Evolutionary conservation across 805 yeast species (phyloP), one percentile per base, ranked within the genome.

Genomic region (Spathaspora hagerdaliae): DNA sequence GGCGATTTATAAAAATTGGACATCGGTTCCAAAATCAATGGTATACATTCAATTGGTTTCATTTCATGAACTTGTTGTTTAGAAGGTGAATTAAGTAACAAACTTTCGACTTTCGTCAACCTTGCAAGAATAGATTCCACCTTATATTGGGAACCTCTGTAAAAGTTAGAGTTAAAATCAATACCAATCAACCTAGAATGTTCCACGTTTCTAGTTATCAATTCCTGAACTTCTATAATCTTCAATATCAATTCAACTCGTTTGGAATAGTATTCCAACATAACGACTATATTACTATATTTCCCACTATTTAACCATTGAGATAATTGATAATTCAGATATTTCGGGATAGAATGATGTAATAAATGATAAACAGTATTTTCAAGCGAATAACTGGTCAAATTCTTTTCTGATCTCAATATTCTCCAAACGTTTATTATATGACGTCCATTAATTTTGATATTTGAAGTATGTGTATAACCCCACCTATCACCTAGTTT

Each of bases 81-180:
- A 27, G 87, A 81, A 0, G 99, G 97, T 0, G 97, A 86, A 6
- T 83, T 65, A 45, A 90, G 59, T 36, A 92, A 61, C 43, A 75
- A 80, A 58, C 85, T 85, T 58, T 90, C 96, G 2, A 81, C 71
- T 54, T 89, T 88, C 26, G 94, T 78, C 14, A 94, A 64, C 44
- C 99, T 66, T 3, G 80, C 64, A 51, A 94, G 65, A 34, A 91
- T 74, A 1, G 97, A 87, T 58, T 94, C 99, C 2, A 94, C 97
- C 59, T 88, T 91, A 60, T 75, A 94, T 58, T 94, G 99, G 0
- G 98, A 92, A 0, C 99, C 99, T 47, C 99, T 64, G 42, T 87
- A 85, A 48, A 86, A 80, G 7, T 90, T 88, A 2, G 97, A 88
- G 58, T 82, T 77, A 60, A 90, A 94, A 55, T 94, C 98, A 27